These are phyloP conservation scores for Leptodermis oblonga DNA, from an alignment of 257 asterid species.

Conservation along the genomic window DNA sequence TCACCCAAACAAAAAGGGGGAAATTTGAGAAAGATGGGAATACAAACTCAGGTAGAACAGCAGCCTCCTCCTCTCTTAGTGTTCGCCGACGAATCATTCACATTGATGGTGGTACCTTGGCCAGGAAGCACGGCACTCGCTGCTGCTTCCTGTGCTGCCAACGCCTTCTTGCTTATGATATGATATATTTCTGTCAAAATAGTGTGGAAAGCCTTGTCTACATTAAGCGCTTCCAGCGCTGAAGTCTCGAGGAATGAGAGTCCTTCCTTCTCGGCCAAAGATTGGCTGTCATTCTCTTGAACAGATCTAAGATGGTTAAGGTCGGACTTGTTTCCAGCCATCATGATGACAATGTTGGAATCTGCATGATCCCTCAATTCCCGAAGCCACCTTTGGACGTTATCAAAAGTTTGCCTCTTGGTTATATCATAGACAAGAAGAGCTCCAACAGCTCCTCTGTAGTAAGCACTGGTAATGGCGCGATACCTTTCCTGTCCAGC, in stretches of 20 bases:
- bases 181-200: conserved; percentile 62
- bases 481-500: conserved; percentile 87
- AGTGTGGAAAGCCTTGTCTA: conserved; percentile 72
- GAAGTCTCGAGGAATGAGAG: conserved; percentile 80
- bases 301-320: conserved; percentile 73
- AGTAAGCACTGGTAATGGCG: conserved; percentile 79
- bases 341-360: conserved; percentile 74
- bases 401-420: conserved; percentile 71
- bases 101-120: conserved; percentile 68
- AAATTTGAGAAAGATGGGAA: conserved; percentile 17
- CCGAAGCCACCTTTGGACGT: conserved; percentile 75
- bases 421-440: conserved; percentile 78
- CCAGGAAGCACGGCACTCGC: conserved; percentile 47
- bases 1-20: conserved; percentile 15
- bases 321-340: conserved; percentile 82
- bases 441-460: conserved; percentile 86
- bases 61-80: conserved; percentile 58
- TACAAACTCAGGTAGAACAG: conserved; percentile 57
- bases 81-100: conserved; percentile 44
- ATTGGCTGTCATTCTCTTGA: conserved; percentile 57
- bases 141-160: conserved; percentile 79
- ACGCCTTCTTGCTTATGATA: conserved; percentile 75
- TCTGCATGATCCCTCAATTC: conserved; percentile 82
- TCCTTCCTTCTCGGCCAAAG: conserved; percentile 77
- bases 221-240: conserved; percentile 60